phyloP scores from a whole-genome alignment of 192 early-diverging fungal species.

The Entomortierella chlamydospora region DNA sequence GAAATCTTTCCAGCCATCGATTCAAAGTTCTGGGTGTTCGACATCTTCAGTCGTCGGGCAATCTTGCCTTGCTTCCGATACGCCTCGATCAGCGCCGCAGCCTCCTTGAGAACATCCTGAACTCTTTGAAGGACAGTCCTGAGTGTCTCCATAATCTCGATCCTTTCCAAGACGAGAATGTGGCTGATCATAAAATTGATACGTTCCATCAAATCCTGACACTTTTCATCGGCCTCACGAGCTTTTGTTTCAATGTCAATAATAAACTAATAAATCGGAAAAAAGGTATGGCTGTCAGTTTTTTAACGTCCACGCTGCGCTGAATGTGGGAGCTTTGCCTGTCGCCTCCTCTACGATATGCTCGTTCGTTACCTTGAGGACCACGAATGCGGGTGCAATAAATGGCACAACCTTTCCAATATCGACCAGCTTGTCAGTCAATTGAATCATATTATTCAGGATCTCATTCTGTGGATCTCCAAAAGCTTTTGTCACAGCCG shows the following conservation, averaged over 20 bases:
- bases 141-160: slow-evolving; percentile 51
- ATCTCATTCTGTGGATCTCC: slow-evolving; percentile 14
- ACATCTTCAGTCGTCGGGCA: slow-evolving; percentile 61
- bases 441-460: slow-evolving; percentile 42
- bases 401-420: slow-evolving; percentile 60
- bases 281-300: too few species aligned
- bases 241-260: slow-evolving; percentile 63
- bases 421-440: slow-evolving; percentile 56
- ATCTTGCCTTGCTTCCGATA: slow-evolving; percentile 64
- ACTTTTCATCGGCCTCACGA: slow-evolving; percentile 62
- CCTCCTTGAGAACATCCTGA: slow-evolving; percentile 53
- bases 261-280: slow-evolving; percentile 45
- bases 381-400: slow-evolving; percentile 62
- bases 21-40: slow-evolving; percentile 61
- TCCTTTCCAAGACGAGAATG: slow-evolving; percentile 55
- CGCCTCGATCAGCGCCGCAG: slow-evolving; percentile 58
- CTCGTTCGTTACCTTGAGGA: slow-evolving; percentile 53
- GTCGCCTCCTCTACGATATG: too few species aligned
- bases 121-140: slow-evolving; percentile 52
- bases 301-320: too few species aligned
- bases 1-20: slow-evolving; percentile 51
- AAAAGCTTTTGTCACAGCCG: too few species aligned
- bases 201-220: slow-evolving; percentile 64
- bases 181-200: slow-evolving; percentile 68
- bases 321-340: too few species aligned